These are phyloP conservation scores for Colletotrichum melonis DNA, from an alignment of 2,329 filamentous ascomycete species.

Conservation along the genomic window DNA sequence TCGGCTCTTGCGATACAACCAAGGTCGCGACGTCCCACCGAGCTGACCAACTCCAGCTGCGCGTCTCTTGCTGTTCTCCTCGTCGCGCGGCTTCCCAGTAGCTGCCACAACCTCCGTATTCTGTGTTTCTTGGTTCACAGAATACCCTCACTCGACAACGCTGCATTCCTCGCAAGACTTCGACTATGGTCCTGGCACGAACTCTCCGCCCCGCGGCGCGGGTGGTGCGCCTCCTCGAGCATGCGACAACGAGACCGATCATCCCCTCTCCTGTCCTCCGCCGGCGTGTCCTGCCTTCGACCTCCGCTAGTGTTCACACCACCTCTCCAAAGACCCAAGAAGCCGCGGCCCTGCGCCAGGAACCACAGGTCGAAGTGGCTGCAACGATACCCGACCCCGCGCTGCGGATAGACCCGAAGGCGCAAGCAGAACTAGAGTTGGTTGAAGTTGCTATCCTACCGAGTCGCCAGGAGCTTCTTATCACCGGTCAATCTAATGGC, in stretches of 20 bases:
- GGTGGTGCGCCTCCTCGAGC: neutral
- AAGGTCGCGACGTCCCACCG: neutral
- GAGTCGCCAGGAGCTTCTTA: neutral
- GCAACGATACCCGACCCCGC: neutral
- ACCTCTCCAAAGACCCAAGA: conserved; percentile 19
- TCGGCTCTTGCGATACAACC: neutral
- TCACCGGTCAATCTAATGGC: neutral
- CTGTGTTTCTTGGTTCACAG: neutral
- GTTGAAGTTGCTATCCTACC: neutral
- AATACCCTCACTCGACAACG: neutral
- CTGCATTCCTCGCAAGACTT: neutral
- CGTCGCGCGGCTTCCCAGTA: neutral
- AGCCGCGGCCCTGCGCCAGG: neutral
- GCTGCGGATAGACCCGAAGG: neutral
- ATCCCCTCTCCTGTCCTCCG: neutral
- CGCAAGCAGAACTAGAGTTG: neutral
- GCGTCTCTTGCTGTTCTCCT: neutral
- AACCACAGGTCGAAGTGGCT: neutral
- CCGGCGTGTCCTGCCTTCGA: neutral
- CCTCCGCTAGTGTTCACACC: conserved; percentile 19
- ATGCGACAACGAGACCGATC: neutral
- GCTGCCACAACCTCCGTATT: neutral
- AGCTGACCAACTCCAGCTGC: neutral
- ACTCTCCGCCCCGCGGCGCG: neutral
- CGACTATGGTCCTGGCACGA: conserved; percentile 1